Conservation (phyloP, 306 rosid species). For the Cucurbita ficifolia region DNA sequence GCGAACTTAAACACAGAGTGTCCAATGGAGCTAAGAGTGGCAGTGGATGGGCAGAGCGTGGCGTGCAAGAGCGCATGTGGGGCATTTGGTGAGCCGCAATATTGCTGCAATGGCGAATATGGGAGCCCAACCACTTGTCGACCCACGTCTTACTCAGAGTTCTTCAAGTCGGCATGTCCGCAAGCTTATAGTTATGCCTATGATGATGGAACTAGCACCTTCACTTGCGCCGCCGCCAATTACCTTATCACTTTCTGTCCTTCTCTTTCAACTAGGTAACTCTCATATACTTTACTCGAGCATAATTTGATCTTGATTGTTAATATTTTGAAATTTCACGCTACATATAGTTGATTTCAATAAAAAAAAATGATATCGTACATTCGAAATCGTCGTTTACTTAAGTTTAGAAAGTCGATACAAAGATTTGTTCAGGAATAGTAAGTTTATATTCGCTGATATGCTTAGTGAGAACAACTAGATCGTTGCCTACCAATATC, state of each 20-base stretch:
- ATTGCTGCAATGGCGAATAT: slow-evolving; percentile 74
- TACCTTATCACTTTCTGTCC: slow-evolving; percentile 66
- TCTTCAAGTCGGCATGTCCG: slow-evolving; percentile 66
- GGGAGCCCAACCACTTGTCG: slow-evolving; percentile 45
- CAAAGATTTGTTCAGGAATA: too few relatives aligned
- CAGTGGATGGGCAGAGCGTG: slow-evolving; percentile 22
- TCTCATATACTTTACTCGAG: too few relatives aligned
- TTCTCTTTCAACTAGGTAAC: slow-evolving; percentile 30
- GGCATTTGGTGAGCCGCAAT: slow-evolving; percentile 65
- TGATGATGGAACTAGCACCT: slow-evolving; percentile 77
- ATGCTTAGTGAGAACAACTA: too few relatives aligned
- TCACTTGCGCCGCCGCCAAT: slow-evolving; percentile 40
- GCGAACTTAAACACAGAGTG: slow-evolving; percentile 46
- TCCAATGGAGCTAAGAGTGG: slow-evolving; percentile 41
- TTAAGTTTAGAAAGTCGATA: too few relatives aligned
- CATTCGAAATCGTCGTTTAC: too few relatives aligned
- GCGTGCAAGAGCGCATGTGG: slow-evolving; percentile 91
- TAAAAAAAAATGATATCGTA: too few relatives aligned
- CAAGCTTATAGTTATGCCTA: slow-evolving; percentile 81
- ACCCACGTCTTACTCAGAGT: slow-evolving; percentile 56
- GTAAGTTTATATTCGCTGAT: too few relatives aligned
- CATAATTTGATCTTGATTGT: too few relatives aligned
- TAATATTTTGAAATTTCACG: too few relatives aligned
- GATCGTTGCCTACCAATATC: too few relatives aligned
- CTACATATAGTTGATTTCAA: too few relatives aligned